phyloP scores from a whole-genome alignment of 2,329 filamentous ascomycete species.

The Dryadomyces quercus-mongolicae region DNA sequence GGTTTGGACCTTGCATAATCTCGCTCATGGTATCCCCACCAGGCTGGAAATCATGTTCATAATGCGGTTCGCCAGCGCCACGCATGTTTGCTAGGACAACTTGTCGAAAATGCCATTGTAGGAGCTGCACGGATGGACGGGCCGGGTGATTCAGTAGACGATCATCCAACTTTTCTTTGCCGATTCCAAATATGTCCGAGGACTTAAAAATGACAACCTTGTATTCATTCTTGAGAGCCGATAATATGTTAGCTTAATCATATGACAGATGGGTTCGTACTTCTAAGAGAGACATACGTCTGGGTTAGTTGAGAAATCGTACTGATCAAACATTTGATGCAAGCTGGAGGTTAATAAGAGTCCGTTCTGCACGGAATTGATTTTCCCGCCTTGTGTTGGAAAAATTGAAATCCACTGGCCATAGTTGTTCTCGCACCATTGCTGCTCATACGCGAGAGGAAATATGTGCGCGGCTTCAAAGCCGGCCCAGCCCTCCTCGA shows the following conservation, averaged over 20 bases:
- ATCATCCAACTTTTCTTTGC: neutral
- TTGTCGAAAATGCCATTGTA: neutral
- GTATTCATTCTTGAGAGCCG: neutral
- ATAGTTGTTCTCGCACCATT: neutral
- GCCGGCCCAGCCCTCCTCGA: neutral
- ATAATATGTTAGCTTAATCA: neutral
- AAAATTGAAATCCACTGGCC: neutral
- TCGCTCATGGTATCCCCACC: slow-evolving; percentile 3
- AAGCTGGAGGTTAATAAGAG: neutral
- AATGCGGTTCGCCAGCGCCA: neutral
- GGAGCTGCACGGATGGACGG: neutral
- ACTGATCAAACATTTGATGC: neutral
- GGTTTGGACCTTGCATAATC: neutral
- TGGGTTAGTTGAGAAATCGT: neutral
- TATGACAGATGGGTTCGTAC: too few relatives aligned
- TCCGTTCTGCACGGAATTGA: neutral
- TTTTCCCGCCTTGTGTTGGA: neutral
- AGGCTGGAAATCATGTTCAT: slow-evolving; percentile 3
- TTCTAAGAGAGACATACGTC: neutral
- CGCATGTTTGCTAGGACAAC: neutral
- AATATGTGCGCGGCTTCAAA: slow-evolving; percentile 1
- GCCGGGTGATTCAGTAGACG: neutral
- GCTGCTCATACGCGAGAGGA: neutral
- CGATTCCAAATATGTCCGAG: neutral
- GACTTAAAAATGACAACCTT: neutral